Percentiles rank a stretch among this genome's conserved stretches.
These are phyloP conservation scores for Pleurotus platypus DNA, from an alignment of 768 basidiomycete species.

Conservation along the genomic window DNA sequence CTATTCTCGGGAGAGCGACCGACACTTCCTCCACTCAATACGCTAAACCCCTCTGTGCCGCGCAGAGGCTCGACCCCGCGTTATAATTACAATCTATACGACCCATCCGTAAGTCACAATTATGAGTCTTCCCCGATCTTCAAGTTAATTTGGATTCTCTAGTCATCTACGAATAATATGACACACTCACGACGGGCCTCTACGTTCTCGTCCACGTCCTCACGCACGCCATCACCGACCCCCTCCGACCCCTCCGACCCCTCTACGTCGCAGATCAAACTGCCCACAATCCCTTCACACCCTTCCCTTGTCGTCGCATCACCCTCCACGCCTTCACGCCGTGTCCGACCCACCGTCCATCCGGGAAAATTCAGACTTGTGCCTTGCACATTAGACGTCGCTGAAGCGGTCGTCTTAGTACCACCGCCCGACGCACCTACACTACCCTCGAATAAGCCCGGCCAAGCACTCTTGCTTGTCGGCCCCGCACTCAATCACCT, in stretches of 20 bases:
- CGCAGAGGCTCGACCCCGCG: background rate
- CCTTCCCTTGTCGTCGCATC: constrained; percentile 17
- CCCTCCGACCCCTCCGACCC: constrained; percentile 14
- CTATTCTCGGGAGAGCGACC: constrained; percentile 1
- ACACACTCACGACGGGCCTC: constrained; percentile 29
- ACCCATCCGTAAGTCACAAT: background rate
- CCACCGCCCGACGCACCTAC: constrained; percentile 26
- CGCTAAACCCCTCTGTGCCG: background rate
- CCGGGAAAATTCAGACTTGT: constrained; percentile 34
- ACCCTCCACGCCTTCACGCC: constrained; percentile 9
- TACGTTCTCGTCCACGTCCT: constrained; percentile 33
- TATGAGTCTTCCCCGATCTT: background rate
- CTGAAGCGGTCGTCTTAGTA: constrained; percentile 49
- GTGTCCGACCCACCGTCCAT: constrained; percentile 1
- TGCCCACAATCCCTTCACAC: constrained; percentile 12
- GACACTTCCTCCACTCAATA: constrained; percentile 7
- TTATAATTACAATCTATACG: constrained; percentile 1
- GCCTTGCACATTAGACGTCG: constrained; percentile 48
- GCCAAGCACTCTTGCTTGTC: constrained; percentile 41
- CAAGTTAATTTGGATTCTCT: constrained; percentile 12
- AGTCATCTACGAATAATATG: constrained; percentile 18
- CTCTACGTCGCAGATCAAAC: constrained; percentile 13
- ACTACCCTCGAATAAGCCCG: constrained; percentile 17
- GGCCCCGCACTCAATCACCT: constrained; percentile 45
- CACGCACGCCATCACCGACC: constrained; percentile 34